A percentile compares a stretch with the other conserved stretches of the same genome.
These are phyloP conservation scores for Penicillium olsonii DNA, from an alignment of 2,329 filamentous ascomycete species.

Conservation along the genomic window DNA sequence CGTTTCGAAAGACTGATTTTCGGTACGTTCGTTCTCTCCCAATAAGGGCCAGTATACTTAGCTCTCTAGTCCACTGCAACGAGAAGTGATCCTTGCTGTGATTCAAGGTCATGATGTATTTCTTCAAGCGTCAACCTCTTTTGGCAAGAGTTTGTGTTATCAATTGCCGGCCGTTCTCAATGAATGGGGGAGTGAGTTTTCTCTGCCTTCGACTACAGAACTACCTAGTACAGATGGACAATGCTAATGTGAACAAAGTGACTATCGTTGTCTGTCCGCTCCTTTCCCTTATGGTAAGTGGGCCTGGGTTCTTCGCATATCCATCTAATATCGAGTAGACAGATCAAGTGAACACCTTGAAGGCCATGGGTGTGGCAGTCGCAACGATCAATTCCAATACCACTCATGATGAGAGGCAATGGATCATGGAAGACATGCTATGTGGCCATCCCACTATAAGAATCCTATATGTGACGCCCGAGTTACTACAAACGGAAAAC, in stretches of 20 bases:
- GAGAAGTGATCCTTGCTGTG: slow-evolving; percentile 82
- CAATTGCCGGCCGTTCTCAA: slow-evolving; percentile 88
- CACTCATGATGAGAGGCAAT: slow-evolving; percentile 61
- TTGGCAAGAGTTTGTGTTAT: slow-evolving; percentile 92
- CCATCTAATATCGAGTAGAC: slow-evolving; percentile 56
- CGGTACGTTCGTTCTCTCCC: slow-evolving; percentile 51
- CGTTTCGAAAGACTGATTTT: slow-evolving; percentile 74
- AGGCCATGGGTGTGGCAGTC: slow-evolving; percentile 72
- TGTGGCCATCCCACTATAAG: slow-evolving; percentile 82
- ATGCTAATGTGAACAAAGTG: slow-evolving; percentile 52
- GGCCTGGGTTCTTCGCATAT: not conserved
- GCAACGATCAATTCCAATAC: slow-evolving; percentile 87
- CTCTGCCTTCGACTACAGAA: not conserved
- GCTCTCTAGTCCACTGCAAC: slow-evolving; percentile 69
- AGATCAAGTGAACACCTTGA: slow-evolving; percentile 85
- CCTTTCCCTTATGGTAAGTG: slow-evolving; percentile 79
- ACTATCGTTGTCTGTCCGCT: slow-evolving; percentile 89
- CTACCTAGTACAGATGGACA: not conserved
- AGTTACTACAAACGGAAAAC: slow-evolving; percentile 74
- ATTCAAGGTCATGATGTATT: slow-evolving; percentile 87
- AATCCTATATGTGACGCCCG: slow-evolving; percentile 90
- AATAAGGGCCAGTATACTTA: not conserved
- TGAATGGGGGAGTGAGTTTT: slow-evolving; percentile 68
- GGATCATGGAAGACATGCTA: slow-evolving; percentile 77
- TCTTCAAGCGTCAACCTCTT: slow-evolving; percentile 73